Conservation (phyloP, 2,329 filamentous ascomycete species). For the Apiospora sp. region DNA sequence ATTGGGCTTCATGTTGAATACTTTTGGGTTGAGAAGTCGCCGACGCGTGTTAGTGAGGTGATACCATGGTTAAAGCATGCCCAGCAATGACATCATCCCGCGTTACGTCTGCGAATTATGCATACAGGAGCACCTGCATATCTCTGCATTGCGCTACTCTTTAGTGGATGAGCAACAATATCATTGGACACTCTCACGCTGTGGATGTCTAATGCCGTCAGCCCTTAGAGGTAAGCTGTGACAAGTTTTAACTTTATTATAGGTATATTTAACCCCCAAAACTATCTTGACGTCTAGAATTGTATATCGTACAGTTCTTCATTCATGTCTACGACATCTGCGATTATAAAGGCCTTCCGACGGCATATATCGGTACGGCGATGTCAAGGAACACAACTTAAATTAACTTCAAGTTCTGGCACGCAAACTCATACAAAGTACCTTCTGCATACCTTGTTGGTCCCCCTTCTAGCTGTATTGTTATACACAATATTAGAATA, state of each 20-base stretch:
- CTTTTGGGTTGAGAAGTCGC: background rate
- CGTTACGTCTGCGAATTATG: background rate
- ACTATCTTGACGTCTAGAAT: too few species aligned
- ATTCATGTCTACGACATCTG: too few species aligned
- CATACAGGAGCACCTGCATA: background rate
- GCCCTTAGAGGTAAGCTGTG: too few species aligned
- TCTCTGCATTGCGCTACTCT: background rate
- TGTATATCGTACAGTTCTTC: too few species aligned
- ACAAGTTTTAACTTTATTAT: too few species aligned
- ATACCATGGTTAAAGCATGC: background rate
- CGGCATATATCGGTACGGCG: too few species aligned
- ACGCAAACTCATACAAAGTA: background rate
- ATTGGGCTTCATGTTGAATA: conserved; percentile 23
- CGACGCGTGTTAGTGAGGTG: conserved; percentile 14
- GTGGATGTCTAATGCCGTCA: too few species aligned
- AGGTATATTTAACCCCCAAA: too few species aligned
- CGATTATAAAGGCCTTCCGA: too few species aligned
- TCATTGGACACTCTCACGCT: too few species aligned
- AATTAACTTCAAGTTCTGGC: background rate
- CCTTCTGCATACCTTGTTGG: background rate
- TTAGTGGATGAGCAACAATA: too few species aligned
- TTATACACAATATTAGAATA: background rate
- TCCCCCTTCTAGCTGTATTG: background rate
- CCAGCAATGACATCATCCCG: conserved; percentile 1
- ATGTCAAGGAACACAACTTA: too few species aligned